Percentiles rank a stretch among this genome's conserved stretches.
Evolutionary conservation across 768 basidiomycete species (phyloP).

Genomic region (Calocera cornea): DNA sequence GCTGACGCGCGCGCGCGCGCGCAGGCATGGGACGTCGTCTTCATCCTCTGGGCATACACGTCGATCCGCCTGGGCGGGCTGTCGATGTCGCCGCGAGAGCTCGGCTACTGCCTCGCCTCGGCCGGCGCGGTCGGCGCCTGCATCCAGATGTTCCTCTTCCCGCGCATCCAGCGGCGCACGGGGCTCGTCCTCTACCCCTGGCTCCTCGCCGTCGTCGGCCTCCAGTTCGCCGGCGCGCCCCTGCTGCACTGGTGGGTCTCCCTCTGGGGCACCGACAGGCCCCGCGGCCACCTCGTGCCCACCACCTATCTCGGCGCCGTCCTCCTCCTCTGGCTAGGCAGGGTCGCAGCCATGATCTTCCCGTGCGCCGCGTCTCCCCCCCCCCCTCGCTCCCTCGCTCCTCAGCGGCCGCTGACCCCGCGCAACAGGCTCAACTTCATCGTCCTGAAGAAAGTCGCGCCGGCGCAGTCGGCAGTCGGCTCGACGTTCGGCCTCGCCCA

Average conservation of each 20-base stretch:
- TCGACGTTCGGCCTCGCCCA: neutral
- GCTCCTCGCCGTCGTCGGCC: constrained; percentile 10
- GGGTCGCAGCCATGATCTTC: neutral
- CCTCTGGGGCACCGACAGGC: neutral
- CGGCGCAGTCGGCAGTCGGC: neutral
- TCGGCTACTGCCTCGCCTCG: constrained; percentile 47
- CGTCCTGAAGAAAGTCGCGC: neutral
- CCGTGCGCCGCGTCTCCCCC: neutral
- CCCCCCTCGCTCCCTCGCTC: neutral
- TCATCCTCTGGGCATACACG: constrained; percentile 56
- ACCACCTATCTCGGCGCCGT: neutral
- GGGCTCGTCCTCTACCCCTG: constrained; percentile 27
- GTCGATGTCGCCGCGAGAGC: constrained; percentile 29
- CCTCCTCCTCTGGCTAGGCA: neutral
- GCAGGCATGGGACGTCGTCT: constrained; percentile 52
- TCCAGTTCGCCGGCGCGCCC: constrained; percentile 4
- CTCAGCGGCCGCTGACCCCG: neutral
- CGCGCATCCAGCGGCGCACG: constrained; percentile 39
- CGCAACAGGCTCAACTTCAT: neutral
- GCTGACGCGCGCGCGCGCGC: constrained; percentile 36
- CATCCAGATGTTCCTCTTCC: constrained; percentile 43
- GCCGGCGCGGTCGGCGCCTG: constrained; percentile 37
- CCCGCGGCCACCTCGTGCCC: neutral
- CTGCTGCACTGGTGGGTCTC: neutral
- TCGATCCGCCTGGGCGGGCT: constrained; percentile 41